Percentiles rank a stretch among this genome's conserved stretches.
These are phyloP conservation scores for Epichloe coenophiala DNA, from an alignment of 2,329 filamentous ascomycete species.

Conservation along the genomic window DNA sequence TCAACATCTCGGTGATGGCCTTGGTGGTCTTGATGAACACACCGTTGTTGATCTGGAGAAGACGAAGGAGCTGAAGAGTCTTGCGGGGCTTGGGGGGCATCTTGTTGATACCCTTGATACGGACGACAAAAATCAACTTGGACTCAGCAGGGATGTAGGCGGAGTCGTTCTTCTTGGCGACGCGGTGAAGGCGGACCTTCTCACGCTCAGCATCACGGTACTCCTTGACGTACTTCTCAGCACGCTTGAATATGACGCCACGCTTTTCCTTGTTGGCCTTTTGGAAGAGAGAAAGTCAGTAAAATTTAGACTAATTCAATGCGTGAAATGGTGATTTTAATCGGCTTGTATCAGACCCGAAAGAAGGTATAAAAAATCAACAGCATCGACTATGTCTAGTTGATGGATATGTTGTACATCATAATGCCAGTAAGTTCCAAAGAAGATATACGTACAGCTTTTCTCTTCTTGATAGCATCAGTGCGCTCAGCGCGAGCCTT, in stretches of 20 bases:
- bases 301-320: constrained; percentile 20
- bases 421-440: constrained; percentile 32
- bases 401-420: constrained; percentile 84
- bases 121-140: constrained; percentile 94
- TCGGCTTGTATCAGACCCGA: constrained; percentile 72
- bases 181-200: constrained; percentile 84
- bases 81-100: constrained; percentile 99
- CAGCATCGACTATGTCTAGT: constrained; percentile 96
- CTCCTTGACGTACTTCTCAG: constrained; percentile 99
- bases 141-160: constrained; percentile 91
- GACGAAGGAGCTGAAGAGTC: constrained; percentile 97
- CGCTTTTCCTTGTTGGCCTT: constrained; percentile 99
- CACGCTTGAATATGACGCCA: constrained; percentile 97
- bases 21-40: constrained; percentile 97
- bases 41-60: constrained; percentile 99
- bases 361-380: constrained; percentile 92
- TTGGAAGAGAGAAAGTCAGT: constrained; percentile 25
- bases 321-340: constrained; percentile 6
- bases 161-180: constrained; percentile 82
- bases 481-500: constrained; percentile 88
- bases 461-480: constrained; percentile 71
- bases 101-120: constrained; percentile 99
- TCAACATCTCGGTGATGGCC: constrained; percentile 94
- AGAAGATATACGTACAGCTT: constrained; percentile 61
- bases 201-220: constrained; percentile 97